These are phyloP conservation scores for Austroboletus festivus DNA, from an alignment of 768 basidiomycete genomes.

Conservation along the genomic window DNA sequence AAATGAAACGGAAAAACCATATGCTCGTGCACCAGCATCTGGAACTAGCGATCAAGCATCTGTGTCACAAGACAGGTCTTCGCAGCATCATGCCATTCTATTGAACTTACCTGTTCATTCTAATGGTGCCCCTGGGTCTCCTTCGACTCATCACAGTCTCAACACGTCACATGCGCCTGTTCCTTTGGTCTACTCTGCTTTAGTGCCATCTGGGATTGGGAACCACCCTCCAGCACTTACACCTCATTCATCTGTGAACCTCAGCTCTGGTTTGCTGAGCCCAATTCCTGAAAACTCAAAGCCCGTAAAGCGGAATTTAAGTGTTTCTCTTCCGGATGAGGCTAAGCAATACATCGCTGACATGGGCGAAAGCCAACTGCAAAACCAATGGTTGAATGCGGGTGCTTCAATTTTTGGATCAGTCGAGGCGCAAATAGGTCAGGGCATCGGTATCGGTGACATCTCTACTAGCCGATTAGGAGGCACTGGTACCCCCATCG, in stretches of 20 bases:
- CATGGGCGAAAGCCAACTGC: conserved; percentile 60
- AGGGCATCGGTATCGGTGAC: not conserved
- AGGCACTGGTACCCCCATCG: conserved; percentile 8
- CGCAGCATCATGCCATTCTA: conserved; percentile 6
- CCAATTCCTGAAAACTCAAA: conserved; percentile 32
- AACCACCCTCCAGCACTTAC: conserved; percentile 13
- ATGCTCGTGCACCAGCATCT: conserved; percentile 5
- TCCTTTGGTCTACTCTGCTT: conserved; percentile 4
- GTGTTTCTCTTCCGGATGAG: conserved; percentile 72
- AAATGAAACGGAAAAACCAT: conserved; percentile 11
- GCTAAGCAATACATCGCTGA: conserved; percentile 68
- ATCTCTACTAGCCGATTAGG: conserved; percentile 12
- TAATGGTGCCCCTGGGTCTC: not conserved
- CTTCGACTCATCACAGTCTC: conserved; percentile 21
- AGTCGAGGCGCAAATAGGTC: not conserved
- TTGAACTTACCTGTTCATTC: not conserved
- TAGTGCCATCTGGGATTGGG: conserved; percentile 15
- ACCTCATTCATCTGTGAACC: conserved; percentile 21
- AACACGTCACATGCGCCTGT: conserved; percentile 15
- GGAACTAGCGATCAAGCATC: conserved; percentile 2
- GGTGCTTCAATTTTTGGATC: not conserved
- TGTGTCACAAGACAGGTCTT: conserved; percentile 4
- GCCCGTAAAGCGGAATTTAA: conserved; percentile 59
- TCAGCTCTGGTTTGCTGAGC: conserved; percentile 14
- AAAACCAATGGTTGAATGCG: conserved; percentile 40